Conservation (phyloP, 2,329 filamentous ascomycete genomes). For the Aspergillus ustus region DNA sequence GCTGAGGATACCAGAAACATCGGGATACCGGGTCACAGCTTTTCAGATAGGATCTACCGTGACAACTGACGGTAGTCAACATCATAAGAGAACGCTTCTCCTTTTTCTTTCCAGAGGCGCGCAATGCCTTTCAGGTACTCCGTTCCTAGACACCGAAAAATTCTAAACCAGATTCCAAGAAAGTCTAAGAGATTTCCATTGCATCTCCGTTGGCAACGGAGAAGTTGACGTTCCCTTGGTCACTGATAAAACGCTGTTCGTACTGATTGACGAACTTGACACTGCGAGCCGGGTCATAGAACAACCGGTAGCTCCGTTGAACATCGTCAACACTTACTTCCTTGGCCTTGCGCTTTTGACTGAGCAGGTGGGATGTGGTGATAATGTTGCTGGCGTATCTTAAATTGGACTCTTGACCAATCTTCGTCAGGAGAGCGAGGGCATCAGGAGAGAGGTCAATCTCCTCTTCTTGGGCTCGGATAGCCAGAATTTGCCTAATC, state of each 20-base stretch:
- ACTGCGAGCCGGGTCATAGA: conserved; percentile 87
- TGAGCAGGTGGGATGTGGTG: conserved; percentile 86
- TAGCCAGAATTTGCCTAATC: conserved; percentile 88
- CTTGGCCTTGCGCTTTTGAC: conserved; percentile 81
- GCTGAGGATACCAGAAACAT: conserved; percentile 32
- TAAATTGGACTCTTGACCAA: conserved; percentile 87
- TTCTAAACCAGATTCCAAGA: conserved; percentile 12
- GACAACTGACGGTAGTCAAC: background rate
- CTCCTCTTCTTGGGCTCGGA: conserved; percentile 94
- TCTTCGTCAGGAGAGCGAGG: conserved; percentile 90
- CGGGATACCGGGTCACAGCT: conserved; percentile 23
- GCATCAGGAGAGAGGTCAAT: conserved; percentile 90
- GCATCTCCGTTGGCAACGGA: conserved; percentile 62
- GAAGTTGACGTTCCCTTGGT: conserved; percentile 80
- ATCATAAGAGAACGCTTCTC: background rate
- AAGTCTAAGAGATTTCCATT: conserved; percentile 67
- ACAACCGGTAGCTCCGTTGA: conserved; percentile 88
- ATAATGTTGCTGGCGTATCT: conserved; percentile 98
- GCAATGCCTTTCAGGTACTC: conserved; percentile 18
- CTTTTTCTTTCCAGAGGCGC: background rate
- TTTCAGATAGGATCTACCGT: conserved; percentile 6
- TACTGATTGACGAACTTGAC: conserved; percentile 88
- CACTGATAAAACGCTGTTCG: conserved; percentile 90
- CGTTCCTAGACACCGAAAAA: conserved; percentile 20
- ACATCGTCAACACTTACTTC: conserved; percentile 87